Base-by-base conservation (phyloP, 2,329 filamentous ascomycete species). In the Trichoderma harzianum region DNA sequence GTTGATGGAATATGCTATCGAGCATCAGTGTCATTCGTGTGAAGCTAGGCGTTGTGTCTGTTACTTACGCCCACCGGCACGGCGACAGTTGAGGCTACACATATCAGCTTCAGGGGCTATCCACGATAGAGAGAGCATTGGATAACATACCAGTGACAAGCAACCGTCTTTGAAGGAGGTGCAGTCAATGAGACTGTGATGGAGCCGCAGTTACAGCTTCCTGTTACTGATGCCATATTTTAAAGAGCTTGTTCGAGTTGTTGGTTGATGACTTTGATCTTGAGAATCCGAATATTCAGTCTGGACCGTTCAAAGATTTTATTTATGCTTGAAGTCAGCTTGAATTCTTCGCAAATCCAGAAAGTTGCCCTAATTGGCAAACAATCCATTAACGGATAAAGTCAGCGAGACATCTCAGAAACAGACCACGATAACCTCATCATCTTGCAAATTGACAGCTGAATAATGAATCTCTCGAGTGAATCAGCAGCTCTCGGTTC, bases 71-170 rank as follows among this genome's bases (percentile, higher is more conserved):
- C 55, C 28, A 21, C 55, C 55, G 2, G 55, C 55, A 32, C 18
- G 55, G 10, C 28, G 55, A n/a, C 55, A 60, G 12, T 32, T 60
- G 28, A 10, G 55, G 55, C 55, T 30, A 0, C 55, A n/a, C 12
- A 18, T 21, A 24, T 60, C 6, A 60, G 18, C 28, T 12, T 4
- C 5, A 10, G 7, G 8, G 16, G 18, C 24, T 12, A 14, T n/a
- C 3, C 1, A 21, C 1, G 18, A 21, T 7, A 6, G 14, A 30
- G 1, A 30, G 8, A n/a, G 7, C 0, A 3, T 3, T 0, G 3
- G 5, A 32, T 5, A n/a, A 0, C n/a, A 10, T 32, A 60, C 28
- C 55, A 60, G 16, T 60, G 55, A 60, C 55, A 32, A 60, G 55
- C 55, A 34, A 60, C 24, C 10, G 26, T 60, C 28, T 21, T 60